These are phyloP conservation scores for Pseudophaeomoniella oleicola DNA, from an alignment of 2,329 filamentous ascomycete genomes.

Conservation along the genomic window DNA sequence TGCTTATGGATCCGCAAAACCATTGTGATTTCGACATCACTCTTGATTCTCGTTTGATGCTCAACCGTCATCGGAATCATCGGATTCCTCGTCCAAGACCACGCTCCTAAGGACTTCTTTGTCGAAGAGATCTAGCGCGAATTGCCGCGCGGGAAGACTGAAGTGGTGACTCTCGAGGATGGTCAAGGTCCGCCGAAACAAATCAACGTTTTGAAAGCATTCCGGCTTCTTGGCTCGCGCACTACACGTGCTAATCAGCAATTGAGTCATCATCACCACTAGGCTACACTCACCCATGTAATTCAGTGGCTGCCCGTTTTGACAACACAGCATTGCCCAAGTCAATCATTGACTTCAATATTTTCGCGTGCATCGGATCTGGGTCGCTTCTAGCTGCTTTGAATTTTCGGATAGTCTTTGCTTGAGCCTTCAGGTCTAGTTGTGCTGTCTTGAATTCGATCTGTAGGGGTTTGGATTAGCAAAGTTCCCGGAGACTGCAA, in stretches of 20 bases:
- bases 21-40: too few species aligned
- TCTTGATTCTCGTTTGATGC: too few species aligned
- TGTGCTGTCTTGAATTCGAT: not conserved
- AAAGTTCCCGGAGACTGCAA: not conserved
- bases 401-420: conserved; percentile 32
- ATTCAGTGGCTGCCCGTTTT: conserved; percentile 69
- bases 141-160: conserved; percentile 69
- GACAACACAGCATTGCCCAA: conserved; percentile 87
- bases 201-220: conserved; percentile 57
- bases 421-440: not conserved
- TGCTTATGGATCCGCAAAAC: too few species aligned
- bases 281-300: conserved; percentile 36
- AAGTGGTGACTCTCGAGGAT: conserved; percentile 84
- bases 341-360: conserved; percentile 73
- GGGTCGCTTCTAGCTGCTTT: conserved; percentile 45
- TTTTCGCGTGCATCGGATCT: conserved; percentile 54
- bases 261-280: conserved; percentile 9
- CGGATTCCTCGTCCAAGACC: conserved; percentile 59
- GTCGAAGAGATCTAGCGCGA: conserved; percentile 89
- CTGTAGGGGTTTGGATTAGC: not conserved
- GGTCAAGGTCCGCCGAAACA: conserved; percentile 76
- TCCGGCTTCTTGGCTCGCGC: conserved; percentile 61
- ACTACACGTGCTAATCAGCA: conserved; percentile 29
- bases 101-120: conserved; percentile 73
- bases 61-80: conserved; percentile 11